These are phyloP conservation scores for Lachancea meyersii DNA, from an alignment of 805 yeast genomes.

Conservation along the genomic window DNA sequence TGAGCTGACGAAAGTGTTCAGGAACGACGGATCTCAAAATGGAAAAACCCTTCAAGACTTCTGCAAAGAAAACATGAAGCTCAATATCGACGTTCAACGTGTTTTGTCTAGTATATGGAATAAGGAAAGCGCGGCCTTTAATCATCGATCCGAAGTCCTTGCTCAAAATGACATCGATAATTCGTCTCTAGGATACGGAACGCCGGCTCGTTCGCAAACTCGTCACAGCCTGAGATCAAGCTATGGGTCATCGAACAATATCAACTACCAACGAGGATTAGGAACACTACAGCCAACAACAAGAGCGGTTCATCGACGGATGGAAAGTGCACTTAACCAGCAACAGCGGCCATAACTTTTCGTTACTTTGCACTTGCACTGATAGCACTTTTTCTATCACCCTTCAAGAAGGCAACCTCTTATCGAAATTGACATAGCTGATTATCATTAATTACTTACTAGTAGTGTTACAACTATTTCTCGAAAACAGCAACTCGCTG, in stretches of 20 bases:
- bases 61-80: slow-evolving; percentile 2
- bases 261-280: slow-evolving; percentile 25
- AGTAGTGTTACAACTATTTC: neutral
- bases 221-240: slow-evolving; percentile 9
- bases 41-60: slow-evolving; percentile 6
- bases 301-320: slow-evolving; percentile 37
- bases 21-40: slow-evolving; percentile 1
- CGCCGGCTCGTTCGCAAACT: slow-evolving; percentile 4
- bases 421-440: neutral
- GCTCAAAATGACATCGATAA: slow-evolving; percentile 1
- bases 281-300: slow-evolving; percentile 36
- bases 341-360: slow-evolving; percentile 6
- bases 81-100: slow-evolving; percentile 22
- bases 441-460: slow-evolving; percentile 1
- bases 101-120: slow-evolving; percentile 27
- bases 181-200: neutral
- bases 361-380: neutral
- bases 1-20: slow-evolving; percentile 5
- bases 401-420: neutral
- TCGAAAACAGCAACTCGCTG: neutral
- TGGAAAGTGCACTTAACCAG: slow-evolving; percentile 20
- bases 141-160: slow-evolving; percentile 22
- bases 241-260: slow-evolving; percentile 1
- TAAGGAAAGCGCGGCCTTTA: slow-evolving; percentile 24
- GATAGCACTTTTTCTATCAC: neutral